These are phyloP conservation scores for Pseudoturritis turrita DNA, from an alignment of 345 rosid species.

Conservation along the genomic window DNA sequence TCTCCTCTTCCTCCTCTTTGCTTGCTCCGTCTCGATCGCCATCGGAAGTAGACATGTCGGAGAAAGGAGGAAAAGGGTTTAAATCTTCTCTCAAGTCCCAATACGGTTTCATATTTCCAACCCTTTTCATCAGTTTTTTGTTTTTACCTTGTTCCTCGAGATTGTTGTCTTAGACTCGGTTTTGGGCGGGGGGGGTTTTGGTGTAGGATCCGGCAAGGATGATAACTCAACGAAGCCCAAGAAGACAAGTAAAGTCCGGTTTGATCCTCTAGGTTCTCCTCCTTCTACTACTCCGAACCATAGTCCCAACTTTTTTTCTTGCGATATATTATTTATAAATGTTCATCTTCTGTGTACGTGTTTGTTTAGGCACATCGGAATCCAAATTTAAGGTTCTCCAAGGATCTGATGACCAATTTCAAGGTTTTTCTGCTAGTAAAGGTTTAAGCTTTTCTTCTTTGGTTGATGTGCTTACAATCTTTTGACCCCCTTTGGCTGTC, in stretches of 20 bases:
- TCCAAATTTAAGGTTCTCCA: conserved; percentile 19
- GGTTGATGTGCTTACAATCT: not conserved
- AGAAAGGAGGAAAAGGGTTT: conserved; percentile 71
- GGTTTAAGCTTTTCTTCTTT: conserved; percentile 24
- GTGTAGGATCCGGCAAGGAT: conserved; percentile 46
- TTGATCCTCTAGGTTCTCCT: conserved; percentile 43
- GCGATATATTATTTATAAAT: not conserved
- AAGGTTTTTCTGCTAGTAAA: conserved; percentile 26
- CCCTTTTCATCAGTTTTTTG: not conserved
- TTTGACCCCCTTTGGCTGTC: not conserved
- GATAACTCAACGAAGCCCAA: conserved; percentile 37
- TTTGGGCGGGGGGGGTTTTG: not conserved
- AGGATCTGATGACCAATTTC: conserved; percentile 38
- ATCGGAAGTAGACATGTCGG: conserved; percentile 35
- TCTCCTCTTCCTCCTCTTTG: not conserved
- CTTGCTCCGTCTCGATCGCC: not conserved
- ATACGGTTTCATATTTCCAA: conserved; percentile 24
- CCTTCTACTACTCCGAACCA: not conserved
- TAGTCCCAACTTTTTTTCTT: not conserved
- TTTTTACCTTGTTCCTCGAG: not conserved
- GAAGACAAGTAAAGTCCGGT: conserved; percentile 56
- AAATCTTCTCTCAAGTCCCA: conserved; percentile 47
- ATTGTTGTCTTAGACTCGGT: not conserved
- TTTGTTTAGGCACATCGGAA: conserved; percentile 26
- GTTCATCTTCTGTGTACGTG: not conserved